Evolutionary conservation across 2,329 filamentous ascomycete genomes (phyloP).

Genomic region (Hypoxylon sp.): DNA sequence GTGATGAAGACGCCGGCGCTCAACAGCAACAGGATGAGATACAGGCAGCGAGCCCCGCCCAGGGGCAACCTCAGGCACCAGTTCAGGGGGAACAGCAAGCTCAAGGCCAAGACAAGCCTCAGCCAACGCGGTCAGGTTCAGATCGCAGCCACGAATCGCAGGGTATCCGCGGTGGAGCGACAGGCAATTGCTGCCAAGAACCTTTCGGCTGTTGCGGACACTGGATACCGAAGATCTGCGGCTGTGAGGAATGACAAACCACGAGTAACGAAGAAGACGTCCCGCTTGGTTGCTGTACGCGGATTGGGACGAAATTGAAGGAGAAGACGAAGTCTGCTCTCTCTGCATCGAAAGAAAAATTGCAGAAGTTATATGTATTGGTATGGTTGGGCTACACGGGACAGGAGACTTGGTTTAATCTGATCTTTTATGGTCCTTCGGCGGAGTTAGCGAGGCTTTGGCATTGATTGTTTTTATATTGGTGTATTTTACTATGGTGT

Average conservation of each 20-base stretch:
- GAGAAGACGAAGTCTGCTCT: not conserved
- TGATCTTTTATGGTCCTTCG: not conserved
- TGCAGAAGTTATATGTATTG: not conserved
- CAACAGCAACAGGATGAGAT: not conserved
- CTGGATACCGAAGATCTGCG: constrained; percentile 24
- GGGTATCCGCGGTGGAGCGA: constrained; percentile 16
- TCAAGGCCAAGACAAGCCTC: not conserved
- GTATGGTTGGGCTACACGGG: not conserved
- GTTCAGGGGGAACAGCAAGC: not conserved
- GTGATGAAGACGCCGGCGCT: not conserved
- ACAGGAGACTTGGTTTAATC: not conserved
- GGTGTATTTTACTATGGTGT: not conserved
- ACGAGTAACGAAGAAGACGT: not conserved
- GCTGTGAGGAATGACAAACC: constrained; percentile 1
- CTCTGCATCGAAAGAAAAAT: not conserved
- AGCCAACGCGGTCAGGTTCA: not conserved
- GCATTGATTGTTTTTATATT: not conserved
- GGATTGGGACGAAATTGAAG: not conserved
- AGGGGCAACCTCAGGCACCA: no score
- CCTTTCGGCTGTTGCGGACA: constrained; percentile 16
- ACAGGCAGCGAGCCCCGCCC: not conserved
- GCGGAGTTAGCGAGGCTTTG: not conserved
- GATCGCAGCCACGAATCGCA: not conserved
- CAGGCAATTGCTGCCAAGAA: constrained; percentile 18
- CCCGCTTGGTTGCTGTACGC: not conserved